These are phyloP conservation scores for Solanum neorickii DNA, from an alignment of 257 asterid genomes.

Conservation along the genomic window DNA sequence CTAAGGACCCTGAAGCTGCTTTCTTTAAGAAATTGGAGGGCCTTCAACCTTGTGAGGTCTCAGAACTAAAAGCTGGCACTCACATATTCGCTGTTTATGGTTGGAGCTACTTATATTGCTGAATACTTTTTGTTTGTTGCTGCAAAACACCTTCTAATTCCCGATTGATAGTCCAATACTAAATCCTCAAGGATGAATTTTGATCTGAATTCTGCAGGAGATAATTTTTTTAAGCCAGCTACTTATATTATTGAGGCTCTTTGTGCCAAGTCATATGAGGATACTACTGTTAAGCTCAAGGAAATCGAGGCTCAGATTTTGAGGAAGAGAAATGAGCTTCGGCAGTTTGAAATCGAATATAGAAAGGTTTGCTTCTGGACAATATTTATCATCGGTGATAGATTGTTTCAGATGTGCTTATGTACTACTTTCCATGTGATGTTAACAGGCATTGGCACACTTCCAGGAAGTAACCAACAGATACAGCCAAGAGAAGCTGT, in stretches of 20 bases:
- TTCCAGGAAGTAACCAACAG: slow-evolving; percentile 95
- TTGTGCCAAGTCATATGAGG: slow-evolving; percentile 88
- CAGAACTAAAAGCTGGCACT: slow-evolving; percentile 93
- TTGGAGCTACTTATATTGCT: slow-evolving; percentile 30
- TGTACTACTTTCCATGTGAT: background rate
- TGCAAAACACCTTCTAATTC: background rate
- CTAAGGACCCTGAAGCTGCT: slow-evolving; percentile 98
- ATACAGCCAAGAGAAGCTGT: slow-evolving; percentile 81
- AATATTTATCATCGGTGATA: background rate
- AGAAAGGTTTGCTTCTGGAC: slow-evolving; percentile 52
- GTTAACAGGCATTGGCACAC: slow-evolving; percentile 82
- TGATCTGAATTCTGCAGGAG: slow-evolving; percentile 50
- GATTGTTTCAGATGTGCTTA: background rate
- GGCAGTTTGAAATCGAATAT: slow-evolving; percentile 94
- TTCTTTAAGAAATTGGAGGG: slow-evolving; percentile 97
- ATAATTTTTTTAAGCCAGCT: slow-evolving; percentile 97
- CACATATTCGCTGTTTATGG: slow-evolving; percentile 99
- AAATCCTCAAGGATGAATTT: background rate
- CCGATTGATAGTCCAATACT: background rate
- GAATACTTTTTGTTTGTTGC: slow-evolving; percentile 5
- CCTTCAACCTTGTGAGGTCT: slow-evolving; percentile 99
- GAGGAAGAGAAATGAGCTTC: slow-evolving; percentile 90
- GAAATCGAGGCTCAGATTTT: slow-evolving; percentile 90
- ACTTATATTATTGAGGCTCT: slow-evolving; percentile 88
- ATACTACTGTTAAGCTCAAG: slow-evolving; percentile 73